phyloP scores from a whole-genome alignment of 2,329 filamentous ascomycete species.

The Dactylellina haptotyla region DNA sequence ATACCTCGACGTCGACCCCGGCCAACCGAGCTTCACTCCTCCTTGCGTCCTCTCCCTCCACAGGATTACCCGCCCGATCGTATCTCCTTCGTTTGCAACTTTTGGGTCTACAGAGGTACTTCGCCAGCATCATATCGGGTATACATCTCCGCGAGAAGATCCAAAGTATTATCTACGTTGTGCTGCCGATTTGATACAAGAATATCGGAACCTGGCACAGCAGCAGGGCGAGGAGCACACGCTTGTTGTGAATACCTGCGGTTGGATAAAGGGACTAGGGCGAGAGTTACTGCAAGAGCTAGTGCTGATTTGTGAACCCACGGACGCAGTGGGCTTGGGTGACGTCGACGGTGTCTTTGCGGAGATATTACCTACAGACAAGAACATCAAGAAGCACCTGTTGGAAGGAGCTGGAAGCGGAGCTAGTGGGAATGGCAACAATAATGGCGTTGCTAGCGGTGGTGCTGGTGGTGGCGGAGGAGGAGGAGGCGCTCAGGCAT shows the following conservation, averaged over 20 bases:
- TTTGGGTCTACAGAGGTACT: conserved; percentile 63
- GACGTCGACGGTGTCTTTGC: conserved; percentile 45
- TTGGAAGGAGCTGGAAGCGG: conserved; percentile 18
- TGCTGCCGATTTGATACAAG: conserved; percentile 70
- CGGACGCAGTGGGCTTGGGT: conserved; percentile 67
- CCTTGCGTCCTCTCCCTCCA: conserved; percentile 76
- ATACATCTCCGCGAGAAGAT: conserved; percentile 73
- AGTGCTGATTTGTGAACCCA: conserved; percentile 67
- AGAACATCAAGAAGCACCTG: conserved; percentile 17
- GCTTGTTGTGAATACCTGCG: conserved; percentile 73
- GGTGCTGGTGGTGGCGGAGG: too few relatives aligned
- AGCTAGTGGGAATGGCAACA: conserved; percentile 65
- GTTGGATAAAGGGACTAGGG: conserved; percentile 77
- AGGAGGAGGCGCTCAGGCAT: too few relatives aligned
- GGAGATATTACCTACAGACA: conserved; percentile 25
- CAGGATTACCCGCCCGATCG: conserved; percentile 69
- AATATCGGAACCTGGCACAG: conserved; percentile 64
- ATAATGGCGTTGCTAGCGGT: conserved; percentile 66
- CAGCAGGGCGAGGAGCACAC: conserved; percentile 57
- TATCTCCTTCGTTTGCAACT: conserved; percentile 76
- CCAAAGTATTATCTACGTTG: conserved; percentile 74
- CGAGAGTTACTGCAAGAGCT: conserved; percentile 72
- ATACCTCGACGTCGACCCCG: conserved; percentile 80
- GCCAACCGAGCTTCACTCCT: conserved; percentile 78
- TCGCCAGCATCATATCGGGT: conserved; percentile 74